A percentile compares a stretch with the other conserved stretches of the same genome.
These are phyloP conservation scores for Blastocystis sp. DNA, from an alignment of 352 stramenopile genomes.

Conservation along the genomic window DNA sequence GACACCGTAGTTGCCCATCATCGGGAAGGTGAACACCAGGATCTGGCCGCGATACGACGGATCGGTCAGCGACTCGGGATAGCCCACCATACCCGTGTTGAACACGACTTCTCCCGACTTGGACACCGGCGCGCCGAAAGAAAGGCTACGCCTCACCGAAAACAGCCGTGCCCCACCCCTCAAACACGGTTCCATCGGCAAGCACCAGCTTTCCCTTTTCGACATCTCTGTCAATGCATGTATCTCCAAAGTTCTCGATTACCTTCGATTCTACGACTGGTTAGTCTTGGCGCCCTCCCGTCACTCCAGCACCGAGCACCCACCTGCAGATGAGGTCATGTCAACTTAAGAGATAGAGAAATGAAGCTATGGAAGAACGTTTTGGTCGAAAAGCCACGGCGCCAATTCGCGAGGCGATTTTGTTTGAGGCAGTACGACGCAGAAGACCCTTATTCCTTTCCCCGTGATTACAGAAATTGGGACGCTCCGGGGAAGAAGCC, in stretches of 20 bases:
- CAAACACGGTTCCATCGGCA: slow-evolving; percentile 55
- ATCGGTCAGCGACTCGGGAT: slow-evolving; percentile 94
- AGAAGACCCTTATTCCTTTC: background rate
- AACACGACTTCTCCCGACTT: slow-evolving; percentile 94
- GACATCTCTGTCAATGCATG: slow-evolving; percentile 35
- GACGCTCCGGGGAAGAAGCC: background rate
- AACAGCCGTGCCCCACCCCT: slow-evolving; percentile 9
- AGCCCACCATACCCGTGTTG: slow-evolving; percentile 96
- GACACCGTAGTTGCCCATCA: slow-evolving; percentile 97
- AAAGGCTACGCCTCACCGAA: slow-evolving; percentile 23
- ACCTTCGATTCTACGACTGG: slow-evolving; percentile 27
- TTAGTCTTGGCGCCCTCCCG: background rate
- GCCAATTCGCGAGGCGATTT: background rate
- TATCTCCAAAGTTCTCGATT: slow-evolving; percentile 50
- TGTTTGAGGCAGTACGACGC: background rate
- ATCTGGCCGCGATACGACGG: slow-evolving; percentile 94
- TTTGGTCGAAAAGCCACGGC: background rate
- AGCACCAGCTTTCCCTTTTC: slow-evolving; percentile 54
- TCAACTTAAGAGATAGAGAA: slow-evolving; percentile 57
- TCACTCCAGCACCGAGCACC: background rate
- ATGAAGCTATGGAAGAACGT: background rate
- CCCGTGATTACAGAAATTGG: background rate
- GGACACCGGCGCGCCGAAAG: slow-evolving; percentile 78
- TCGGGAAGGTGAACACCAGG: slow-evolving; percentile 90
- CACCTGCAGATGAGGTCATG: slow-evolving; percentile 29